phyloP scores from a whole-genome alignment of 768 basidiomycete species.

The Holtermanniella nyarrowii region DNA sequence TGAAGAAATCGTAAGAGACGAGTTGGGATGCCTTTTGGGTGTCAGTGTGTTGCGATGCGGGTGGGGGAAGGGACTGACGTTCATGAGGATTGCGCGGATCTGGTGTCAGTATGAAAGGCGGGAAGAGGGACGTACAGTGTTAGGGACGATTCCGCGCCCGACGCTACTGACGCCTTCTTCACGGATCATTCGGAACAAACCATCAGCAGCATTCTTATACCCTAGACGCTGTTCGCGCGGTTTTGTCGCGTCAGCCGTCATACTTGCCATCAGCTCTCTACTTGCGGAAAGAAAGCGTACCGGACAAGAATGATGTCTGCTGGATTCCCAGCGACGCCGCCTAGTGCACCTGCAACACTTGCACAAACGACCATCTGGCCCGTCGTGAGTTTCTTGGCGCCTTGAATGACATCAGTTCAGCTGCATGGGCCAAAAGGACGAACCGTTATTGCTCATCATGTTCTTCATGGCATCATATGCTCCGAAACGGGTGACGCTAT shows the following conservation, averaged over 20 bases:
- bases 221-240: constrained; percentile 20
- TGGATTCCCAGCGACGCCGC: constrained; percentile 36
- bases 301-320: constrained; percentile 32
- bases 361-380: constrained; percentile 31
- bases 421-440: neutral
- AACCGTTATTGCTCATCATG: constrained; percentile 18
- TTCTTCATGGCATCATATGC: constrained; percentile 36
- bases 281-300: constrained; percentile 5
- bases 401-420: too few species aligned
- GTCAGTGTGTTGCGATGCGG: neutral
- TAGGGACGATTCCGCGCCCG: constrained; percentile 28
- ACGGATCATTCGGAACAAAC: constrained; percentile 29
- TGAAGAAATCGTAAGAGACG: constrained; percentile 39
- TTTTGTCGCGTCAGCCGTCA: constrained; percentile 37
- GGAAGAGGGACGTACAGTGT: constrained; percentile 22
- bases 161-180: constrained; percentile 30
- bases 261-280: constrained; percentile 10
- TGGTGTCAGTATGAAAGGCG: constrained; percentile 1
- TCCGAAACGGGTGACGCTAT: constrained; percentile 32
- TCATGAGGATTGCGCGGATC: constrained; percentile 39
- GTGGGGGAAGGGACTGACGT: neutral
- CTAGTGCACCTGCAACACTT: constrained; percentile 34
- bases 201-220: constrained; percentile 35
- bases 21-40: constrained; percentile 26
- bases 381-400: constrained; percentile 14